A percentile compares a stretch with the other conserved stretches of the same genome.
Conservation (phyloP, 1,284 basidiomycete species). For the Rhodofomes roseus region DNA sequence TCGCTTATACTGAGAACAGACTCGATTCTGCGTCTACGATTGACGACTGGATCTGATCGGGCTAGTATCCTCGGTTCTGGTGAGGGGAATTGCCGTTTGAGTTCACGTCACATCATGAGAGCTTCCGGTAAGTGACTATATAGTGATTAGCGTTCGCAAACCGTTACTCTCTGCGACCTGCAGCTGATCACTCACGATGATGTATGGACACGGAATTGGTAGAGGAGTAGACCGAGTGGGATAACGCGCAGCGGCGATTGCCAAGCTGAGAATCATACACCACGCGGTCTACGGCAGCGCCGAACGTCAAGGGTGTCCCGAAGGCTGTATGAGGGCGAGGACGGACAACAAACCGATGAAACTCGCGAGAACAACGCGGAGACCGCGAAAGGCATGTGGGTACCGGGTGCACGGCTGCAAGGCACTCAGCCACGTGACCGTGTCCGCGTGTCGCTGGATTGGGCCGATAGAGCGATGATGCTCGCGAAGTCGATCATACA, state of each 20-base stretch:
- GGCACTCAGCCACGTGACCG: background rate
- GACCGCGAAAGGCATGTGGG: background rate
- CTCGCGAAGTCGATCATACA: background rate
- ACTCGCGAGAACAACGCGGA: background rate
- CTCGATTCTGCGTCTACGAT: background rate
- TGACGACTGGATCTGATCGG: conserved; percentile 4
- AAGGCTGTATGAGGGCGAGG: background rate
- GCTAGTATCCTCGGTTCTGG: background rate
- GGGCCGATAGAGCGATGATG: conserved; percentile 2
- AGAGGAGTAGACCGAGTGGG: background rate
- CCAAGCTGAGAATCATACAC: background rate
- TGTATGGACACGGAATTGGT: background rate
- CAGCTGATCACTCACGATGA: background rate
- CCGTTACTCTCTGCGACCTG: background rate
- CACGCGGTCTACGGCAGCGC: background rate
- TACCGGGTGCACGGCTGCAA: background rate
- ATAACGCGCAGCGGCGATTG: background rate
- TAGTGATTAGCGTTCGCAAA: conserved; percentile 1
- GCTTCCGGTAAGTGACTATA: background rate
- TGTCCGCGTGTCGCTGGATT: background rate
- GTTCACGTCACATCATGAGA: background rate
- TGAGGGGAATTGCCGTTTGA: background rate
- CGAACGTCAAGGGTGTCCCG: background rate
- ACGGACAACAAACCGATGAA: background rate
- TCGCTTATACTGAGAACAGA: background rate